phyloP scores from a whole-genome alignment of 441 rosid genomes.

The Populus hybrid region DNA sequence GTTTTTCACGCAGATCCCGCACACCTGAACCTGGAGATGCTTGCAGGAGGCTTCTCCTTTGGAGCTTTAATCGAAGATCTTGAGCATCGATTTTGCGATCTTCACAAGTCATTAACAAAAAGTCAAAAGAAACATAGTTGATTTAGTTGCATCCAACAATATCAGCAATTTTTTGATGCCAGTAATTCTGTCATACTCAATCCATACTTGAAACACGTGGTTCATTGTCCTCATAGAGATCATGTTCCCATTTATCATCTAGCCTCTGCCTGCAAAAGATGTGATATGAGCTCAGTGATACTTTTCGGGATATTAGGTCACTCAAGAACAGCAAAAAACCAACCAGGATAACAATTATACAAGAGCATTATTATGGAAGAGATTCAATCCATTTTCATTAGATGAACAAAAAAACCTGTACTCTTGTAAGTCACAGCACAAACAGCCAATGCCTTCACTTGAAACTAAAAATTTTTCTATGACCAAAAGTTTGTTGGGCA shows the following conservation, averaged over 20 bases:
- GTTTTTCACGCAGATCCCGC: constrained; percentile 83
- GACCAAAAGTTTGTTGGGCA: background rate
- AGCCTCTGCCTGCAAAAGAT: constrained; percentile 70
- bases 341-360: background rate
- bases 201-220: constrained; percentile 67
- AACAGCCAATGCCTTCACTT: background rate
- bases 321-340: background rate
- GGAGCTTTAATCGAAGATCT: constrained; percentile 94
- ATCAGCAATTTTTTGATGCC: constrained; percentile 29
- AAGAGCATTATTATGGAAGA: background rate
- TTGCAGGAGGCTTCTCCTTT: constrained; percentile 39
- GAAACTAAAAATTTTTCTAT: background rate
- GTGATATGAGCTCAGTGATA: constrained; percentile 5
- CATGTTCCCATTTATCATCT: constrained; percentile 98
- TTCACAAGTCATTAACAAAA: constrained; percentile 48
- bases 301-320: background rate
- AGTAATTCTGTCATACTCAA: constrained; percentile 21
- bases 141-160: constrained; percentile 39
- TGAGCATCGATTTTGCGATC: constrained; percentile 63
- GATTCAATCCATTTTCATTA: background rate
- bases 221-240: constrained; percentile 57
- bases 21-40: constrained; percentile 23
- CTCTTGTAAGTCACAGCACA: background rate
- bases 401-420: background rate
- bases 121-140: constrained; percentile 35